Evolutionary conservation across 257 asterid species (phyloP), one percentile per base, ranked within the genome.

Genomic region (Solanum piurae): DNA sequence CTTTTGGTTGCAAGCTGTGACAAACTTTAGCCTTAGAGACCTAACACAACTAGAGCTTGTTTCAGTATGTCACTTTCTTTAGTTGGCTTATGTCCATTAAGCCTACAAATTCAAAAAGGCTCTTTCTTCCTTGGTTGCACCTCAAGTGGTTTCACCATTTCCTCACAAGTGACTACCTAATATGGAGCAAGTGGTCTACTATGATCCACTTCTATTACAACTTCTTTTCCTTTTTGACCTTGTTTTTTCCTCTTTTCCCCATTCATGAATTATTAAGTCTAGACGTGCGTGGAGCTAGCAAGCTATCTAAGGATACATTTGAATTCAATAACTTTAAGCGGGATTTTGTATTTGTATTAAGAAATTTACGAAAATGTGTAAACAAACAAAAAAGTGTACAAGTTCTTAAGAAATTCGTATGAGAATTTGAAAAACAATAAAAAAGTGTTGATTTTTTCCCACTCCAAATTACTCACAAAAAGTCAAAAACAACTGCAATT

Each of bases 31-130:
- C 90, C 92, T 76, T 88, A 87, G 85, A 72, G 86, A 83, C 92
- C 89, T 85, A 73, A 87, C 69, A 83, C 77, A 89, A 88, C 87
- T 89, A 88, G 83, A 84, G 89, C 11, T 89, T 90, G 88, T 87
- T 91, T 86, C 64, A 84, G 82, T 83, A 29, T 87, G 92, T 93
- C 94, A 72, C 84, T 90, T 87, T 93, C 90, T 89, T 36, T 79
- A 55, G 87, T 91, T 90, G 89, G 91, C 87, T 86, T 42, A 77
- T 86, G 40, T 64, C 91, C 90, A 90, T 83, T 91, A 68, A 71
- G 8, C 40, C 38, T 82, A 37, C 85, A 74, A 74, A 73, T 73
- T 27, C 60, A 44, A 83, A 89, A 20, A 69, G 74, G 86, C 90
- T 88, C 88, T 91, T 87, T 44, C 20, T 80, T 36, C 69, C 69